These are phyloP conservation scores for Rhododendron ovatum DNA, from an alignment of 148 eudicot species.

Conservation along the genomic window DNA sequence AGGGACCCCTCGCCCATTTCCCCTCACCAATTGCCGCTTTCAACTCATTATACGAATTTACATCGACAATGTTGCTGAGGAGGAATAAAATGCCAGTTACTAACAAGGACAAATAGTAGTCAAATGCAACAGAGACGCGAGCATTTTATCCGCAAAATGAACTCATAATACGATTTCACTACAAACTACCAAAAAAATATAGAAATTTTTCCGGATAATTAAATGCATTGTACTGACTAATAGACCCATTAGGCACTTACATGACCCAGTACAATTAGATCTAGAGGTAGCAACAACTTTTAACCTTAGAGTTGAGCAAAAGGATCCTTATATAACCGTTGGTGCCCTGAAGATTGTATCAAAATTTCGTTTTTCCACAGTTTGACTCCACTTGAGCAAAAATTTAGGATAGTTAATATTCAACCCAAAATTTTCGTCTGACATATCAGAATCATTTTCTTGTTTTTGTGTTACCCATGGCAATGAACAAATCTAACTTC, in stretches of 20 bases:
- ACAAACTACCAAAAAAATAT: neutral
- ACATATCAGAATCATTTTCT: neutral
- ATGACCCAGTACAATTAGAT: neutral
- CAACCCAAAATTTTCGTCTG: neutral
- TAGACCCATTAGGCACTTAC: neutral
- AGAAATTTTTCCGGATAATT: neutral
- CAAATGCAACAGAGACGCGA: neutral
- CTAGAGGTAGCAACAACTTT: neutral
- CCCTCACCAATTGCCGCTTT: constrained; percentile 76
- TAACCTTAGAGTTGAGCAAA: neutral
- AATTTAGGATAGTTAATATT: neutral
- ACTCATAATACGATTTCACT: neutral
- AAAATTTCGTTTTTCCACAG: neutral
- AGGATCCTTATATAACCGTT: neutral
- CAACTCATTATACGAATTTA: constrained; percentile 75
- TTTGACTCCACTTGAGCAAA: neutral
- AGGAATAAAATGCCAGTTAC: constrained; percentile 1
- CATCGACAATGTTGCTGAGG: constrained; percentile 87
- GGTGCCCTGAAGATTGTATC: neutral
- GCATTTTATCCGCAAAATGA: neutral
- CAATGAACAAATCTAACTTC: neutral
- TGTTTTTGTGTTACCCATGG: neutral
- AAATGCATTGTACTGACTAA: neutral
- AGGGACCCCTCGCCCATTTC: constrained; percentile 99
- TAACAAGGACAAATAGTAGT: neutral